Base-by-base conservation (phyloP, 176 grass and related monocot genomes). In the Themeda triandra region DNA sequence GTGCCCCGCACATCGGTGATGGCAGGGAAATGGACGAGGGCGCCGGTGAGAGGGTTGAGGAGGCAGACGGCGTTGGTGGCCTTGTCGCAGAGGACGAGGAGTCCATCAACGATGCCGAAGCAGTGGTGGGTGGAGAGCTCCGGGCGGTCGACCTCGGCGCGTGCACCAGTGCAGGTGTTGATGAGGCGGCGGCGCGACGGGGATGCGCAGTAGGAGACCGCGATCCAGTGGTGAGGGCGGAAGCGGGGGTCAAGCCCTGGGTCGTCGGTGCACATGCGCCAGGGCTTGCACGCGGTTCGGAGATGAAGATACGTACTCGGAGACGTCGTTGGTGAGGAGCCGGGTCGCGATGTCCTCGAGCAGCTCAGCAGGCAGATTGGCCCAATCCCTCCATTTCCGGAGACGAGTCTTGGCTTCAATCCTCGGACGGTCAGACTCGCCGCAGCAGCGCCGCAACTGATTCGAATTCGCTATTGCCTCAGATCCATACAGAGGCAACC, bases 41-140 rank as follows among this genome's bases (percentile, higher is more conserved):
- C 5, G 8, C 70, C 39, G 19, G 58, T 65, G 70, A 83, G 29
- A 8, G 81, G 81, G 58, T 83, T 83, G 70, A 83, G 82, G 60
- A 76, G 29, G 15, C 60, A 42, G 60, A 84, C n/a, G 71, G 45
- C 6, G 31, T 24, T 2, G 0, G 14, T 13, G 23, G 28, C 8
- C 39, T 76, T 33, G 29, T 66, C 41, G 59, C 42, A 46, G 29
- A 76, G 71, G 42, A 84, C 41, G 30, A 84, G 59, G 59, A 84
- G 71, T 4, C 82, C 82, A 0, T 75, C 29, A 1, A 32, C 41
- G 28, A 33, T 10, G 41, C 21, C 82, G 14, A 46, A 63, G 81
- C 39, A 10, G 58, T 45, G 44, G 60, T 84, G 60, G 18, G 10
- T 63, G 4, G 25, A 46, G 69, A 83, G 37, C 3, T 9, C 81